These are phyloP conservation scores for Cicer chorassanicum DNA, from an alignment of 306 rosid species.

Conservation along the genomic window DNA sequence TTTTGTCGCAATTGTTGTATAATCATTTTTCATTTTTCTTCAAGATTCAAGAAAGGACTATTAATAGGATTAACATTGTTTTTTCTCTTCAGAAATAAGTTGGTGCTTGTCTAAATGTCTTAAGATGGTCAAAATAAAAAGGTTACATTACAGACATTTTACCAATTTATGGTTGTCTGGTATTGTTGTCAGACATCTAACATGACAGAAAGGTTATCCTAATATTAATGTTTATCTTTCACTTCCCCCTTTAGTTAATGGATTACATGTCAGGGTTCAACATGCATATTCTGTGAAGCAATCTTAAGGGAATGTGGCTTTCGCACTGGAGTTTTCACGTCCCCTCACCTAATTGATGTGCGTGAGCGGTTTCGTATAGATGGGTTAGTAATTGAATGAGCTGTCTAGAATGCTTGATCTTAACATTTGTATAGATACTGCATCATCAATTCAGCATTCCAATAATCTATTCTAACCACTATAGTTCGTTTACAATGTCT, in stretches of 20 bases:
- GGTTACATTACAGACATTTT: conserved; percentile 4
- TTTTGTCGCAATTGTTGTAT: conserved; percentile 2
- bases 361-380: conserved; percentile 74
- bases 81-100: background rate
- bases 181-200: conserved; percentile 22
- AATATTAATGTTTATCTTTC: conserved; percentile 33
- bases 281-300: conserved; percentile 73
- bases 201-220: conserved; percentile 34
- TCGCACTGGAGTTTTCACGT: conserved; percentile 77
- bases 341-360: conserved; percentile 73
- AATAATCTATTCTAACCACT: conserved; percentile 2
- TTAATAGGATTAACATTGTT: conserved; percentile 7
- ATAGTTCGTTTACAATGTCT: background rate
- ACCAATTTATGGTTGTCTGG: conserved; percentile 23
- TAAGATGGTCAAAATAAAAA: conserved; percentile 36
- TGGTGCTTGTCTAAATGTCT: conserved; percentile 18
- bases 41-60: conserved; percentile 16
- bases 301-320: conserved; percentile 75
- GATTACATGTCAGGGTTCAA: conserved; percentile 63
- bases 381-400: conserved; percentile 59
- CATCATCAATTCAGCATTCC: background rate
- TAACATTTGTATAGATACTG: conserved; percentile 24
- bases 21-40: conserved; percentile 3
- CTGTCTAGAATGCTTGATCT: conserved; percentile 4
- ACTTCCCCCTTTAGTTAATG: conserved; percentile 30